Evolutionary conservation across 2,329 filamentous ascomycete species (phyloP).

Genomic region (Passalora sequoiae): DNA sequence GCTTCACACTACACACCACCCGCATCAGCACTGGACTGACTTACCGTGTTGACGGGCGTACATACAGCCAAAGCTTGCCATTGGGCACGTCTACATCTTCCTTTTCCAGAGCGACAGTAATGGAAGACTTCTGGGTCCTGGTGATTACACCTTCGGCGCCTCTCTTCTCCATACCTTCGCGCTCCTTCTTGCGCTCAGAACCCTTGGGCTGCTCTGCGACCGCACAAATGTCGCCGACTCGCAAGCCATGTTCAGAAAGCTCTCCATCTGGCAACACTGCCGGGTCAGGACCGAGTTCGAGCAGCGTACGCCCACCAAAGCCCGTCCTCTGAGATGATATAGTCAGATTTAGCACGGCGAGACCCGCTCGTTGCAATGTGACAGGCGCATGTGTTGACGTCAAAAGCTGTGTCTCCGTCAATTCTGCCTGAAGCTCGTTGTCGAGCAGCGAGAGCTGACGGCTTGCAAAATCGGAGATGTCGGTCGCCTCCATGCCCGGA

Average conservation of each 20-base stretch:
- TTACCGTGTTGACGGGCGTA: slow-evolving; percentile 26
- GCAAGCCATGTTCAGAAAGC: slow-evolving; percentile 69
- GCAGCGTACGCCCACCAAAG: slow-evolving; percentile 80
- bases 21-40: slow-evolving; percentile 17
- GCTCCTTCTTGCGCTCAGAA: slow-evolving; percentile 64
- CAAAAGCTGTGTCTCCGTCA: slow-evolving; percentile 63
- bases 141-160: slow-evolving; percentile 68
- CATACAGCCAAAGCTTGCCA: slow-evolving; percentile 58
- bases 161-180: slow-evolving; percentile 63
- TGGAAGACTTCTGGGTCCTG: slow-evolving; percentile 52
- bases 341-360: slow-evolving; percentile 70
- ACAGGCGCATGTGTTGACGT: slow-evolving; percentile 63
- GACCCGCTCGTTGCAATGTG: slow-evolving; percentile 68
- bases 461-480: slow-evolving; percentile 63
- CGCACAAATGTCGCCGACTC: slow-evolving; percentile 71
- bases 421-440: slow-evolving; percentile 66
- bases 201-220: slow-evolving; percentile 70
- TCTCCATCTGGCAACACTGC: slow-evolving; percentile 51
- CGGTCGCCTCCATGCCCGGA: slow-evolving; percentile 26
- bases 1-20: slow-evolving; percentile 50
- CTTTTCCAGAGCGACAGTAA: slow-evolving; percentile 67
- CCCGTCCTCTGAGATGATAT: slow-evolving; percentile 77
- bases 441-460: slow-evolving; percentile 67
- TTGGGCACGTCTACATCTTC: slow-evolving; percentile 53
- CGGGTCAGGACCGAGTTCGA: slow-evolving; percentile 72